phyloP scores from a whole-genome alignment of 176 grass and related monocot species.

The Aegilops speltoides region DNA sequence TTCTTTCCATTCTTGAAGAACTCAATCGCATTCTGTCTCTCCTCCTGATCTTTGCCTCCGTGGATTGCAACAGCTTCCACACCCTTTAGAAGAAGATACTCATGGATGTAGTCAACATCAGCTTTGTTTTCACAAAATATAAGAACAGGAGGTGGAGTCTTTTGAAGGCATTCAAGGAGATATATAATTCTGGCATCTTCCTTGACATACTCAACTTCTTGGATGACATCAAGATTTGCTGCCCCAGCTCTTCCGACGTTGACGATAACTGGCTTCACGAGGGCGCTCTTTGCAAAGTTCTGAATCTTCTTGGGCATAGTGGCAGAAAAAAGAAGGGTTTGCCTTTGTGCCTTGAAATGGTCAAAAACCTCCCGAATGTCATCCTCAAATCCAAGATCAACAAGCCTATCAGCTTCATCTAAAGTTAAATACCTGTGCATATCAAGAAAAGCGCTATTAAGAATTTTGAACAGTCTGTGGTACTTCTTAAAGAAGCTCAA shows the following conservation, averaged over 20 bases:
- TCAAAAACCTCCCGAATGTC: constrained; percentile 96
- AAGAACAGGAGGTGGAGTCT: constrained; percentile 92
- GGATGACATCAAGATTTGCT: constrained; percentile 95
- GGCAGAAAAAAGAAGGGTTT: constrained; percentile 91
- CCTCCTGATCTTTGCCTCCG: constrained; percentile 96
- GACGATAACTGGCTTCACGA: constrained; percentile 84
- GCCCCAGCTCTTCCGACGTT: constrained; percentile 96
- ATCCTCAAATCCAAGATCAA: constrained; percentile 97
- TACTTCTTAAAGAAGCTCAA: background rate
- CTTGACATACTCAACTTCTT: constrained; percentile 99
- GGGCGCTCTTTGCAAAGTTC: constrained; percentile 82
- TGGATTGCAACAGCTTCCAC: constrained; percentile 94
- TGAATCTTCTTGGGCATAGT: constrained; percentile 99
- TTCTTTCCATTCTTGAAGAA: constrained; percentile 82
- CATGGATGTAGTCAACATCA: constrained; percentile 97
- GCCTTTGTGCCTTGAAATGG: constrained; percentile 96
- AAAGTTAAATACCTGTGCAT: constrained; percentile 76
- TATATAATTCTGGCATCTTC: constrained; percentile 98
- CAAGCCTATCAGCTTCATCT: constrained; percentile 95
- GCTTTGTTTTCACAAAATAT: constrained; percentile 97
- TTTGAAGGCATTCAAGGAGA: constrained; percentile 93
- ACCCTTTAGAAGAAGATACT: constrained; percentile 95
- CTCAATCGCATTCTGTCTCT: constrained; percentile 81
- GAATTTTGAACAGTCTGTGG: background rate
- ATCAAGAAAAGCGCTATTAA: constrained; percentile 23